Base-by-base conservation (phyloP, 1,284 basidiomycete genomes). In the Ganoderma lucidum region DNA sequence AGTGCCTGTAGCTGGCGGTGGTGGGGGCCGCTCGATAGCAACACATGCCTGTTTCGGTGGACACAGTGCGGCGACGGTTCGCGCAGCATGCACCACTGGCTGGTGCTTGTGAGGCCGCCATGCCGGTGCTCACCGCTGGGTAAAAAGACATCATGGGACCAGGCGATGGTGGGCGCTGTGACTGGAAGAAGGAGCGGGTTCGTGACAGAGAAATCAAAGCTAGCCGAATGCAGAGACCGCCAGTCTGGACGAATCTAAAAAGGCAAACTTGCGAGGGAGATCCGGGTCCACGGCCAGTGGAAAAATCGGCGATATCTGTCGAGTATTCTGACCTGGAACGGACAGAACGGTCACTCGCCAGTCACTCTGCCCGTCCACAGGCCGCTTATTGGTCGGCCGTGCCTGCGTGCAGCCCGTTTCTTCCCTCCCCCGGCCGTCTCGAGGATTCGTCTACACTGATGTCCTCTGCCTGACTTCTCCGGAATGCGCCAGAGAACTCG, bases 221-320 rank as follows among this genome's bases (percentile, higher is more conserved):
- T 78, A 78, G 75, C 78, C 78, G 77, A 65, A 78, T 72, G 74
- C 67, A 76, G 78, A 73, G 75, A 73, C 77, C 75, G 71, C 65
- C 65, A 76, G 75, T 70, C 71, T 76, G 76, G 77, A 75, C 77
- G 68, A 71, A 74, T 76, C 76, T 66, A 74, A 77, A 78, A 78
- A 77, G 77, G 78, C 75, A 79, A 77, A 78, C 75, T 75, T 55
- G 71, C 69, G 51, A 69, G 71, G 74, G 74, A 75, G 76, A 77
- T 74, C 77, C 75, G 76, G 75, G 67, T 44, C 37, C 30, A 60
- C 58, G 63, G 68, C 4, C 35, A 59, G 67, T 67, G 71, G 74
- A 73, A 74, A 68, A 73, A 71, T 75, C 69, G 70, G 65, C 70
- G 28, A 42, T 61, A 41, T 61, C 59, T 61, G 37, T 61, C 59